A percentile compares a stretch with the other conserved stretches of the same genome.
These are phyloP conservation scores for Chrysanthemum lavandulifolium DNA, from an alignment of 129 eudicot genomes.

Conservation along the genomic window DNA sequence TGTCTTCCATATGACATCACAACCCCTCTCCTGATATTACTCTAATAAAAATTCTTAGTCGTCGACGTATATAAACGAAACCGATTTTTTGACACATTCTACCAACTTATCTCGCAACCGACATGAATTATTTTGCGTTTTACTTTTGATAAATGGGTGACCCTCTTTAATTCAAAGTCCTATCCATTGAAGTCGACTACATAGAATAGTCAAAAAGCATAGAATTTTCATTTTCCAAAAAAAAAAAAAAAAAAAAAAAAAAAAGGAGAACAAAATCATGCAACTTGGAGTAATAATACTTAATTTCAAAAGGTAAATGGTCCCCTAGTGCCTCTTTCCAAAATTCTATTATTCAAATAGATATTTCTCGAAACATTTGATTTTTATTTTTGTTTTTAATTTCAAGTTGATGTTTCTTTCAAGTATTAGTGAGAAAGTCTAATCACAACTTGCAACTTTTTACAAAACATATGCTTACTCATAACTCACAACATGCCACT, in stretches of 20 bases:
- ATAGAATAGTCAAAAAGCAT: not conserved
- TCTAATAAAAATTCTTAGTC: no score
- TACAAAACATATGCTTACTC: not conserved
- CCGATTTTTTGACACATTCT: no score
- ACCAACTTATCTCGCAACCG: no score
- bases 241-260: not conserved
- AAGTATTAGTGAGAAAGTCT: not conserved
- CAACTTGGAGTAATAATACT: not conserved
- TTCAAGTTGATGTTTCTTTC: slow-evolving; percentile 19
- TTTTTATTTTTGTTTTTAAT: not conserved
- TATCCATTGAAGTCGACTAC: slow-evolving; percentile 6
- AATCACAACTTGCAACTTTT: not conserved
- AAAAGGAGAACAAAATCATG: not conserved
- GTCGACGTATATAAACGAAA: no score
- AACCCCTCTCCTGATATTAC: no score
- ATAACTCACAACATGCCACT: not conserved
- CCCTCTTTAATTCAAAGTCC: not conserved
- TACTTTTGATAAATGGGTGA: not conserved
- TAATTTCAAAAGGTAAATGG: slow-evolving; percentile 20
- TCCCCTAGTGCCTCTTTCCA: slow-evolving; percentile 8
- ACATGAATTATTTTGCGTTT: not conserved
- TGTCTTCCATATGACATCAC: no score
- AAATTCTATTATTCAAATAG: not conserved
- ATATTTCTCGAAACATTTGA: not conserved
- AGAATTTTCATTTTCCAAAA: not conserved